Evolutionary conservation across 371 early-diverging fungal genomes (phyloP), one percentile per base, ranked within the genome.

Genomic region (Dinochytrium kinnereticum): DNA sequence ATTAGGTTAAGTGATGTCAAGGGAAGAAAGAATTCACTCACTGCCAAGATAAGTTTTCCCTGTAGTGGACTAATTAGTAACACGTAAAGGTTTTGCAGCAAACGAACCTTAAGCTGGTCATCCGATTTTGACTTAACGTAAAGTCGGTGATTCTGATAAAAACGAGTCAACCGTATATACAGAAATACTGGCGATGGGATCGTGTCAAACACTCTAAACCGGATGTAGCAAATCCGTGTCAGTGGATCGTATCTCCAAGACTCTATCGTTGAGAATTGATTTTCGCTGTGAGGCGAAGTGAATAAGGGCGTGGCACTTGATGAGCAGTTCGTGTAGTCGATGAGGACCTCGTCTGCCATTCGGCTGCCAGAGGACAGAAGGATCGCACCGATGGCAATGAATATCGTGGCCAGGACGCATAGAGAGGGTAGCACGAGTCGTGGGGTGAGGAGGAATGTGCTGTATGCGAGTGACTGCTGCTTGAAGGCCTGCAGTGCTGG

Each of bases 81-180:
- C n/a, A n/a, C n/a, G n/a, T n/a, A n/a, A n/a, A n/a, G n/a, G n/a
- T n/a, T n/a, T n/a, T n/a, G n/a, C n/a, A n/a, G 36, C 40, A 39
- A 59, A 39, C 38, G 44, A 37, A 74, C 34, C 36, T 57, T 75
- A 10, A 51, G 34, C 38, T 51, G 44, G 2, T 40, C 51, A 5
- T 51, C 64, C 13, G 15, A 5, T 3, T 55, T 55, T 55, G 92
- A 94, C 80, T 95, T 97, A 38, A 97, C 94, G 77, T 98, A 99
- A 67, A 91, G 90, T 38, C 99, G 90, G 76, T 99, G 95, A 82
- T 98, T 99, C 81, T 99, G 99, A 81, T 95, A 98, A 81, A 99
- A 99, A 80, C 96, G 94, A 57, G 97, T 94, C 68, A 99, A 85
- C 36, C 95, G 88, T 81, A 97, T 97, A 83, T 98, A 98, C 75